Base-by-base conservation (phyloP, 148 eudicot species). In the Pharnaceum exiguum region DNA sequence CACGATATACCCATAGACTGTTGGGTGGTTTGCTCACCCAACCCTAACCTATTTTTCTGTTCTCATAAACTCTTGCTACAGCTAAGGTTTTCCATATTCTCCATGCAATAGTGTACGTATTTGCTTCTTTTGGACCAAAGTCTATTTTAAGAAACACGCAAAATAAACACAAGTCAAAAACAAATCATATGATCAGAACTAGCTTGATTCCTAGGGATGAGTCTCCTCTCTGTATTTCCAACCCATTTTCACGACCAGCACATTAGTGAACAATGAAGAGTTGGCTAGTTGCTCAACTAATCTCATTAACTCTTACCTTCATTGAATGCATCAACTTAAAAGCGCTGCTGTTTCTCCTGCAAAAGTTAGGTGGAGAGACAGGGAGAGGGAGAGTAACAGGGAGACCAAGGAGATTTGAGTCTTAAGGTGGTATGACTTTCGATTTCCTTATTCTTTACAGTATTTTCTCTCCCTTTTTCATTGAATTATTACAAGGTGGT, bases 271-370 rank as follows among this genome's bases (percentile, higher is more conserved):
- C 35, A 46, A 44, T 33, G 25, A 54, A 32, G 40, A 43, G 48
- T 51, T 63, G 63, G 51, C 68, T 46, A 57, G 55, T 71, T 71
- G 39, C 91, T 84, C 96, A 88, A 88, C 96, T 69, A 84, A 84
- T 82, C 76, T 68, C 90, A 87, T 79, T 84, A 46, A 84, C 56
- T 75, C 62, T 50, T 1, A 17, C 29, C 38, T 44, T 36, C 79
- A 84, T 75, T 87, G 37, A 81, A 79, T 82, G 82, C 86, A 22
- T 49, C 32, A 55, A 68, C 56, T 78, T 71, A 64, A 69, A 65
- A 56, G 42, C 57, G 67, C 95, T 71, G 76, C 76, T 79, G 70
- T 68, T 72, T 63, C 40, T 52, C 60, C 75, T 65, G 77, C 72
- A 71, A 31, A 69, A 51, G 66, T 72, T 82, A 63, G 79, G 74